Conservation (phyloP, 2,329 filamentous ascomycete species). For the Mycogone perniciosa region DNA sequence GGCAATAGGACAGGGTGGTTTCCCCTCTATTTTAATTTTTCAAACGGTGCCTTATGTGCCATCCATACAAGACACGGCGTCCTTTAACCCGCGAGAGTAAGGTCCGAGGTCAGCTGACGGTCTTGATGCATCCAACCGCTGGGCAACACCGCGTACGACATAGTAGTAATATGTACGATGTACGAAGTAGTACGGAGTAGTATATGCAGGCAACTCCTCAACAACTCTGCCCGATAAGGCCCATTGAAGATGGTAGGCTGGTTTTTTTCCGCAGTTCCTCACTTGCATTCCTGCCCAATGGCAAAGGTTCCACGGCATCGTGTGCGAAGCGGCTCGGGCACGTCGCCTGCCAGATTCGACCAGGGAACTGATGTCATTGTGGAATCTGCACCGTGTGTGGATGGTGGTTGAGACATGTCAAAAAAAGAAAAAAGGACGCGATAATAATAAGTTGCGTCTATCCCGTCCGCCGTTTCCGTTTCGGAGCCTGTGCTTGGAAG, state of each 20-base stretch:
- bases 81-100: slow-evolving; percentile 1
- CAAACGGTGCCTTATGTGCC: not conserved
- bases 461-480: slow-evolving; percentile 4
- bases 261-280: slow-evolving; percentile 1
- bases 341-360: slow-evolving; percentile 4
- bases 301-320: slow-evolving; percentile 9
- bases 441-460: slow-evolving; percentile 3
- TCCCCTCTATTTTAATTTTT: not conserved
- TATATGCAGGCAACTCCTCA: no score
- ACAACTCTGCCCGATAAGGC: not conserved
- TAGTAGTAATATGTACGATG: no score
- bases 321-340: slow-evolving; percentile 9
- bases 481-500: not conserved
- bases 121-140: slow-evolving; percentile 5
- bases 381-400: slow-evolving; percentile 1
- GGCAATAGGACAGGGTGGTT: not conserved
- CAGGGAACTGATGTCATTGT: slow-evolving; percentile 13
- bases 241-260: not conserved
- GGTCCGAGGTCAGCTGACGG: slow-evolving; percentile 11
- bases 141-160: not conserved
- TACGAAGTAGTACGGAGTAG: no score
- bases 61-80: not conserved
- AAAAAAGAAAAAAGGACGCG: not conserved
- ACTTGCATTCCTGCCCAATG: slow-evolving; percentile 5
- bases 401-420: slow-evolving; percentile 4